Evolutionary conservation across 768 basidiomycete species (phyloP).

Genomic region (Suillus plorans): DNA sequence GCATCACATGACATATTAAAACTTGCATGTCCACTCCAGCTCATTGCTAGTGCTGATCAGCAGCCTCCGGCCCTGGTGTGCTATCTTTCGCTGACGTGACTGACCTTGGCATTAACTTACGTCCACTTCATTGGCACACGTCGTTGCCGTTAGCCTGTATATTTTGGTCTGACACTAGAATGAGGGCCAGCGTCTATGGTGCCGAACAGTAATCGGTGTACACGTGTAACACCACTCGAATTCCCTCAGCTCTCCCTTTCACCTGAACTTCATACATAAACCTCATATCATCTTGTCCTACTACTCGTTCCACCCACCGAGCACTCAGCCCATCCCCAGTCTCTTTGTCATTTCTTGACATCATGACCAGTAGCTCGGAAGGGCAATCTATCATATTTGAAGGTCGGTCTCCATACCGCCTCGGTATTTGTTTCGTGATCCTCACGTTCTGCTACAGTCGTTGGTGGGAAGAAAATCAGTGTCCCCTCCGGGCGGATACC

Average conservation of each 20-base stretch:
- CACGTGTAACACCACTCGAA: not conserved
- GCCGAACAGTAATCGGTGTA: not conserved
- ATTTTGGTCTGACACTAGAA: not conserved
- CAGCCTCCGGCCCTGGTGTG: not conserved
- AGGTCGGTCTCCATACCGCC: not conserved
- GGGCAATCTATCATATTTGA: not conserved
- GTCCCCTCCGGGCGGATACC: not conserved
- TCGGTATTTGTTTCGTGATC: not conserved
- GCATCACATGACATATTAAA: not conserved
- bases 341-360: not conserved
- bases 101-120: not conserved
- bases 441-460: not conserved
- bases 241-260: not conserved
- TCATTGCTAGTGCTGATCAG: not conserved
- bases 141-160: not conserved
- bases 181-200: not conserved
- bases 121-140: not conserved
- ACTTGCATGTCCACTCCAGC: not conserved
- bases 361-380: not conserved
- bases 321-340: not conserved
- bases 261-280: not conserved
- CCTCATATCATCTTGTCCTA: not conserved
- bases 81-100: not conserved
- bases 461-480: not conserved
- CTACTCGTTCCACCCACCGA: not conserved